These are phyloP conservation scores for Solanum paucissectum DNA, from an alignment of 257 asterid species.

Conservation along the genomic window DNA sequence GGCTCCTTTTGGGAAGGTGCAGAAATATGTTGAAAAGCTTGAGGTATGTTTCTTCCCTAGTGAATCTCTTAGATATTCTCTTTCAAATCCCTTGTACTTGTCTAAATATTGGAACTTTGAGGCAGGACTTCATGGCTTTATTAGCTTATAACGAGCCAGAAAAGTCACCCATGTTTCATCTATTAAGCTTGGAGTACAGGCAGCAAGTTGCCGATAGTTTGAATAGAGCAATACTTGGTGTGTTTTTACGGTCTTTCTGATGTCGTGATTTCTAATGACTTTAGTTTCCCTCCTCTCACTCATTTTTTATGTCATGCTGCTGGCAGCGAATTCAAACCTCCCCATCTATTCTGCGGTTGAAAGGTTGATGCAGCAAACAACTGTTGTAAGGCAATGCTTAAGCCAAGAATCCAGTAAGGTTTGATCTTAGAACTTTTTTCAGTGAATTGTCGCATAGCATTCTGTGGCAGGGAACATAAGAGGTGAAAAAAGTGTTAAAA, in stretches of 20 bases:
- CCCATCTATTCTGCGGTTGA: constrained; percentile 72
- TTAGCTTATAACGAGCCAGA: constrained; percentile 93
- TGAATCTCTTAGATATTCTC: not conserved
- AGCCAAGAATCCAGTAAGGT: constrained; percentile 79
- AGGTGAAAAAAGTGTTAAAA: not conserved
- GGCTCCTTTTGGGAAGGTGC: constrained; percentile 70
- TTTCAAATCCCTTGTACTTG: not conserved
- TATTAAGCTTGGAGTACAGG: constrained; percentile 61
- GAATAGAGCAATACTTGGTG: constrained; percentile 84
- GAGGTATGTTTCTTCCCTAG: constrained; percentile 40
- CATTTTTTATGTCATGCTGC: not conserved
- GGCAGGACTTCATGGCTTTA: constrained; percentile 77
- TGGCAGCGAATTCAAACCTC: constrained; percentile 56
- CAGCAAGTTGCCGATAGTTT: constrained; percentile 77
- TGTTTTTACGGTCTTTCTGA: not conserved
- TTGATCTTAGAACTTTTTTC: constrained; percentile 15
- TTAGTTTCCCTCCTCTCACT: not conserved
- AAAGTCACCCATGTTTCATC: constrained; percentile 88
- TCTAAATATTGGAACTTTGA: not conserved
- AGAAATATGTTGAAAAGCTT: constrained; percentile 60
- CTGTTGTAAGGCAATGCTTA: constrained; percentile 62
- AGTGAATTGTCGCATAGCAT: not conserved
- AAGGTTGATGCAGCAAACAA: constrained; percentile 73
- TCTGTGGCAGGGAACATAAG: not conserved
- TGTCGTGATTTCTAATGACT: not conserved